phyloP scores from a whole-genome alignment of 192 early-diverging fungal species.

The Backusella mclennaniae region DNA sequence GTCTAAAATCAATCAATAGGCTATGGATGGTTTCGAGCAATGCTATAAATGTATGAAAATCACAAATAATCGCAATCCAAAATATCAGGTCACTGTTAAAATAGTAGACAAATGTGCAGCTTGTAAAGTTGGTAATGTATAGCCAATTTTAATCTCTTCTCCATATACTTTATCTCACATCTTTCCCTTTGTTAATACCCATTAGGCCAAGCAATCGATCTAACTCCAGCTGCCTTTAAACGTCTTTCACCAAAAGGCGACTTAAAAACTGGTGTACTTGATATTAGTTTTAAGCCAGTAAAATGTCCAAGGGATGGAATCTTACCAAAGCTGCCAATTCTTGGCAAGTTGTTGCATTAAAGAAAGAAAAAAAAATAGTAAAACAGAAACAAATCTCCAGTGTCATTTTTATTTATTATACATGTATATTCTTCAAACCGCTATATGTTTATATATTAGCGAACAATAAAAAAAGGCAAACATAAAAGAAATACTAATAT shows the following conservation, averaged over 20 bases:
- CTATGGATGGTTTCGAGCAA: constrained; percentile 24
- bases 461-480: background rate
- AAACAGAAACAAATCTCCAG: background rate
- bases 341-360: background rate
- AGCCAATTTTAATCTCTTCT: background rate
- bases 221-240: constrained; percentile 33
- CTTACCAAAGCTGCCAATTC: background rate
- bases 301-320: background rate
- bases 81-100: constrained; percentile 17
- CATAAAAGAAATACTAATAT: background rate
- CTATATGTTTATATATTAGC: background rate
- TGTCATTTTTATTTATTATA: background rate
- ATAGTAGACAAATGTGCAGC: constrained; percentile 37
- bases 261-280: constrained; percentile 30
- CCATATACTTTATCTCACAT: background rate
- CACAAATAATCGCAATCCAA: constrained; percentile 25
- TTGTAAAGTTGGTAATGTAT: constrained; percentile 19
- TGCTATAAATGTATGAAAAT: constrained; percentile 42
- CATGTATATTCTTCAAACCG: background rate
- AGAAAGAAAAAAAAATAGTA: background rate
- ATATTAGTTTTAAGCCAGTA: constrained; percentile 31
- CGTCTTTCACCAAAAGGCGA: constrained; percentile 22
- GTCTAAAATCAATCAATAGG: background rate
- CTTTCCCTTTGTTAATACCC: background rate
- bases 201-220: constrained; percentile 27